Conservation (phyloP, 371 early-diverging fungal genomes). For the Mucor racemosus region DNA sequence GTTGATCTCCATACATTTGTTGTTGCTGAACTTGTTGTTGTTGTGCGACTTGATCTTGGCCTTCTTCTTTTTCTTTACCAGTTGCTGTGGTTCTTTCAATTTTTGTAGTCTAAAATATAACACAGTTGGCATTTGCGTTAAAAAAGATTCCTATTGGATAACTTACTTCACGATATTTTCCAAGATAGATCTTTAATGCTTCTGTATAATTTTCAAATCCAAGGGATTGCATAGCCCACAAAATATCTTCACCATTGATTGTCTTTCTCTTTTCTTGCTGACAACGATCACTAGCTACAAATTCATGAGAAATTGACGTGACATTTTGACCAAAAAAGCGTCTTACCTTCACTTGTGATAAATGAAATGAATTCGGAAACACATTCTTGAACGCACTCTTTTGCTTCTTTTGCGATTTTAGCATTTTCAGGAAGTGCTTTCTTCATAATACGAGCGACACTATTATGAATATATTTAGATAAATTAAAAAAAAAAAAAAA, state of each 20-base stretch:
- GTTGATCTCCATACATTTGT: constrained; percentile 20
- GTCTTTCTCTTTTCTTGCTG: constrained; percentile 98
- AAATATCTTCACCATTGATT: constrained; percentile 99
- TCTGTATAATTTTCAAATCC: constrained; percentile 99
- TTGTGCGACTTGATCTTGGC: constrained; percentile 12
- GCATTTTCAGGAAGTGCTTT: constrained; percentile 96
- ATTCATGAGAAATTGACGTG: constrained; percentile 2
- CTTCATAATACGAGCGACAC: constrained; percentile 99
- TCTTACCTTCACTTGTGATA: constrained; percentile 93
- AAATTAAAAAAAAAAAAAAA: neutral
- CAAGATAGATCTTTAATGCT: constrained; percentile 90
- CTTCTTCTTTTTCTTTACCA: constrained; percentile 59
- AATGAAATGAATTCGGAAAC: constrained; percentile 99
- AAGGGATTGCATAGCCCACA: constrained; percentile 98
- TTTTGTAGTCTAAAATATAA: constrained; percentile 54
- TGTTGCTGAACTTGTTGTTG: constrained; percentile 18
- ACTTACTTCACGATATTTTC: constrained; percentile 87
- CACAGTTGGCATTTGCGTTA: neutral
- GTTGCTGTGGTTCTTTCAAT: constrained; percentile 57
- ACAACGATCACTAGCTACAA: constrained; percentile 91
- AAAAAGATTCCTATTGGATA: neutral
- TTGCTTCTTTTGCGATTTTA: constrained; percentile 99
- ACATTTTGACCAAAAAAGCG: constrained; percentile 23
- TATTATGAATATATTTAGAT: constrained; percentile 46
- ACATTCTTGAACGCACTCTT: constrained; percentile 98